Evolutionary conservation across 305 asterid species (phyloP).

Genomic region (Ilex paraguariensis): DNA sequence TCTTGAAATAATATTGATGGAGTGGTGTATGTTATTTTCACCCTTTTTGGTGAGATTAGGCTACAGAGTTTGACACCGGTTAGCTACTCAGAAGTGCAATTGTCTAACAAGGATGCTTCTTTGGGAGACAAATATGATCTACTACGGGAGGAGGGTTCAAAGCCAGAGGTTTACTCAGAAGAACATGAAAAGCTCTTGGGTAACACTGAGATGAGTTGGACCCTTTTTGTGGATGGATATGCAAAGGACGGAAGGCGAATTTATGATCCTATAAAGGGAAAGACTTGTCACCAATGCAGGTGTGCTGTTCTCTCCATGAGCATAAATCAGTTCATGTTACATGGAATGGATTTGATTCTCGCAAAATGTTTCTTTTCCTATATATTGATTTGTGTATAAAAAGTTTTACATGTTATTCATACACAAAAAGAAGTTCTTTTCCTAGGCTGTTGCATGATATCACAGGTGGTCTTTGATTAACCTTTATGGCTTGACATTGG

Average conservation of each 20-base stretch:
- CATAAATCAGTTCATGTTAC: not conserved
- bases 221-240: constrained; percentile 79
- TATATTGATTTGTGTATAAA: not conserved
- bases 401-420: too few species aligned
- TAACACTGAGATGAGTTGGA: constrained; percentile 75
- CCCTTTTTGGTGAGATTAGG: constrained; percentile 43
- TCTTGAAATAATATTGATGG: too few species aligned
- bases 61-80: constrained; percentile 72
- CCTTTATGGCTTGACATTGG: too few species aligned
- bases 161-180: constrained; percentile 76
- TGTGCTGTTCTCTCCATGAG: constrained; percentile 10
- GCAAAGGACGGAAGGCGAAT: constrained; percentile 82
- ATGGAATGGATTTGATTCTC: not conserved
- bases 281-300: constrained; percentile 99
- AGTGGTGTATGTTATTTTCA: not conserved
- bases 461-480: too few species aligned
- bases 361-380: not conserved
- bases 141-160: constrained; percentile 59
- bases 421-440: too few species aligned
- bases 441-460: too few species aligned
- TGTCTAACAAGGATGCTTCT: constrained; percentile 25
- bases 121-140: constrained; percentile 21
- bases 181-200: constrained; percentile 87
- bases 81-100: constrained; percentile 55
- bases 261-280: constrained; percentile 77